Percentiles rank a stretch among this genome's conserved stretches.
Conservation (phyloP, 208 protist species). For the Leptomonas pyrrhocoris region DNA sequence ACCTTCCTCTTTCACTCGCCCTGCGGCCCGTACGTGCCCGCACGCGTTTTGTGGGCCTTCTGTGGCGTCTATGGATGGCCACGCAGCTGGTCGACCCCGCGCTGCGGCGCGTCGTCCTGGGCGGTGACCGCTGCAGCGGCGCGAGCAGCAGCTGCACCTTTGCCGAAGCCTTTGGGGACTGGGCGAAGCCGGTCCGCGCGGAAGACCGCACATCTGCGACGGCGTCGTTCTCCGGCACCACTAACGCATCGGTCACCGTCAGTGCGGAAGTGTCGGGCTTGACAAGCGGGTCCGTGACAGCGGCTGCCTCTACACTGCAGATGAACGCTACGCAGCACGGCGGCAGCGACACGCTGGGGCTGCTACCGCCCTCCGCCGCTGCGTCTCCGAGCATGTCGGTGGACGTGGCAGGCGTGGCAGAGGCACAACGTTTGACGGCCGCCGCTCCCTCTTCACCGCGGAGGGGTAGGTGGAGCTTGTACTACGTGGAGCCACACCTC, state of each 20-base stretch:
- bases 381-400: not conserved
- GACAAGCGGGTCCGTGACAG: not conserved
- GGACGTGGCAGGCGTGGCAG: not conserved
- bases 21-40: conserved; percentile 56
- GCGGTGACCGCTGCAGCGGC: conserved; percentile 17
- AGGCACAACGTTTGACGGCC: not conserved
- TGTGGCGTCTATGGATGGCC: conserved; percentile 64
- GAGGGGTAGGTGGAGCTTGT: conserved; percentile 16
- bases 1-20: conserved; percentile 46
- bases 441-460: not conserved
- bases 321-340: not conserved
- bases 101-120: conserved; percentile 20
- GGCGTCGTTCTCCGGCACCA: not conserved
- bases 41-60: conserved; percentile 61
- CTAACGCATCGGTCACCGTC: too few relatives aligned
- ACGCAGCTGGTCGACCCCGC: conserved; percentile 34
- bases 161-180: conserved; percentile 31
- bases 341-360: not conserved
- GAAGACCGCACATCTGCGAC: not conserved
- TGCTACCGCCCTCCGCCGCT: not conserved
- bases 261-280: not conserved
- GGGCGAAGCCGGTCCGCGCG: not conserved
- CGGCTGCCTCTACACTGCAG: not conserved
- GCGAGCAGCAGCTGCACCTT: conserved; percentile 27
- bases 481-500: conserved; percentile 25